These are phyloP conservation scores for Microsporum ferrugineum DNA, from an alignment of 2,329 filamentous ascomycete species.

Conservation along the genomic window DNA sequence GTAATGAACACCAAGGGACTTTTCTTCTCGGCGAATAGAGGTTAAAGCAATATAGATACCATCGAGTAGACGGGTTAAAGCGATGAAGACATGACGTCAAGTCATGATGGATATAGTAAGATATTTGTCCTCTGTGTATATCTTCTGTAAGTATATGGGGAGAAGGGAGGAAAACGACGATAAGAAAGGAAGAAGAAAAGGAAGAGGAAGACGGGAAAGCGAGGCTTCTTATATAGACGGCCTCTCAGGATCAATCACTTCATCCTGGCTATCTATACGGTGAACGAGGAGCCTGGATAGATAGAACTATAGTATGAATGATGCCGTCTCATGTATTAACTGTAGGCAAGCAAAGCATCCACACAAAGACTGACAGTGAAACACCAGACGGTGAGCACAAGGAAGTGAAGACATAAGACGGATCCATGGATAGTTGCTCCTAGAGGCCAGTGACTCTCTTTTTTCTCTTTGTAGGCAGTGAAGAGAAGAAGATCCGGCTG, in stretches of 20 bases:
- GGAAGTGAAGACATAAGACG: not conserved
- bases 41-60: not conserved
- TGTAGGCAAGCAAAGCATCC: not conserved
- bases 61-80: too few species aligned
- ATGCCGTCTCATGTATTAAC: constrained; percentile 2
- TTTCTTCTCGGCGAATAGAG: not conserved
- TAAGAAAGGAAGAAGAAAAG: not conserved
- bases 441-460: not conserved
- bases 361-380: not conserved
- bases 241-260: not conserved
- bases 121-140: not conserved
- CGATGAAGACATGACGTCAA: too few species aligned
- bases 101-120: not conserved
- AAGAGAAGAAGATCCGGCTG: not conserved
- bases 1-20: too few species aligned
- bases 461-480: not conserved
- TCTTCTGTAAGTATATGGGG: not conserved
- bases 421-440: not conserved
- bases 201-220: not conserved
- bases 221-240: not conserved
- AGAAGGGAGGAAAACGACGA: not conserved
- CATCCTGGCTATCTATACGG: not conserved
- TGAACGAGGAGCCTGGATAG: not conserved
- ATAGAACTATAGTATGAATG: not conserved
- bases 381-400: not conserved